Evolutionary conservation across 2,329 filamentous ascomycete species (phyloP).

Genomic region (Alternaria arbusti): DNA sequence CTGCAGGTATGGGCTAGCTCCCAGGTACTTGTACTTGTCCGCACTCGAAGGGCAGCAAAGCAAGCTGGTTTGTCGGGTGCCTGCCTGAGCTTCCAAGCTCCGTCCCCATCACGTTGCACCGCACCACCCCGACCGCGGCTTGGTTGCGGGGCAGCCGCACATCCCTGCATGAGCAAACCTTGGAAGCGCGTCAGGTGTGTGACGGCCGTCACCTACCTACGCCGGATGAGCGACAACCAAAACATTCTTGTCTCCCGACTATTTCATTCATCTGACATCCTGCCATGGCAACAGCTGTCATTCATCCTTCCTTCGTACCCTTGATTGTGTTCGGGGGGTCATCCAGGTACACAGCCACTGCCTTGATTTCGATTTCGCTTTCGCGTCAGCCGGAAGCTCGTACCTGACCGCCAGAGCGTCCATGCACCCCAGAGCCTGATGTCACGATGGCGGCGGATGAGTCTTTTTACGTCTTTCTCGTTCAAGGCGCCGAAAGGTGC

Average conservation of each 20-base stretch:
- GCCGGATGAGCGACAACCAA: slow-evolving; percentile 23
- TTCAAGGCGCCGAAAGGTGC: neutral
- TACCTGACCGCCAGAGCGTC: neutral
- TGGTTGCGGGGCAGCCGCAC: slow-evolving; percentile 30
- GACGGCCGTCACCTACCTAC: slow-evolving; percentile 9
- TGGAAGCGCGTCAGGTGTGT: slow-evolving; percentile 6
- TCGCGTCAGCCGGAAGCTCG: neutral
- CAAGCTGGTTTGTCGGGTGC: neutral
- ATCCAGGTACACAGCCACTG: neutral
- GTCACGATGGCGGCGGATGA: neutral
- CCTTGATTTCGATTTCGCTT: neutral
- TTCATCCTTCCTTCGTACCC: neutral
- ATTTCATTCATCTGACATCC: neutral
- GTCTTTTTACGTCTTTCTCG: neutral
- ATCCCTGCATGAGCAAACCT: slow-evolving; percentile 25
- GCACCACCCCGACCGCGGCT: slow-evolving; percentile 2
- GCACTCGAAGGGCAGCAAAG: neutral
- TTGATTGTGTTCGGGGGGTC: neutral
- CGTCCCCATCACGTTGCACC: neutral
- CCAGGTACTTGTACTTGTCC: slow-evolving; percentile 15
- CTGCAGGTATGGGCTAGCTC: neutral
- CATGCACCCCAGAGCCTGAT: neutral
- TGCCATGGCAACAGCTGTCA: neutral
- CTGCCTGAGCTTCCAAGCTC: neutral
- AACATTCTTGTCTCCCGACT: neutral